phyloP scores from a whole-genome alignment of 129 eudicot species.

The Artemisia argyi region DNA sequence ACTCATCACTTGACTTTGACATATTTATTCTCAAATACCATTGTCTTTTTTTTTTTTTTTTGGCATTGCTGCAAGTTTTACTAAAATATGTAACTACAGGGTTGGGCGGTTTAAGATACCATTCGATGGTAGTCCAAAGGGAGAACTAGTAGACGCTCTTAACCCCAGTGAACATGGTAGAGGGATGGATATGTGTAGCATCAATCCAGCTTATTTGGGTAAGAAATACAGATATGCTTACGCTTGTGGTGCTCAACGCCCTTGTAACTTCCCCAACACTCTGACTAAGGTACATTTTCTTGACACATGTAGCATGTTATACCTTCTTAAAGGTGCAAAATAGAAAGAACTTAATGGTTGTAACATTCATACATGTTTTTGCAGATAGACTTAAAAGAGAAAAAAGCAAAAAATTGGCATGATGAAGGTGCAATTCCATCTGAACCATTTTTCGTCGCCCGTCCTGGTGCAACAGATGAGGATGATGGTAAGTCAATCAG shows the following conservation, averaged over 20 bases:
- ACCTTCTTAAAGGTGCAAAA: neutral
- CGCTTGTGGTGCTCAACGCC: conserved; percentile 91
- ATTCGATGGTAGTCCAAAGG: conserved; percentile 78
- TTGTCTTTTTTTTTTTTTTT: neutral
- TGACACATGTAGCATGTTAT: neutral
- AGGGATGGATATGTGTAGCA: conserved; percentile 98
- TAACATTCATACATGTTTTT: conserved; percentile 6
- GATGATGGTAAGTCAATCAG: conserved; percentile 68
- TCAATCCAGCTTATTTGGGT: conserved; percentile 80
- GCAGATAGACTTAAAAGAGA: conserved; percentile 73
- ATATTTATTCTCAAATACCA: neutral
- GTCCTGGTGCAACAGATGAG: conserved; percentile 88
- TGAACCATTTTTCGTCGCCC: conserved; percentile 88
- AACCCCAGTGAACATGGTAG: conserved; percentile 89
- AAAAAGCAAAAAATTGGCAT: conserved; percentile 81
- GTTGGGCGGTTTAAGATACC: conserved; percentile 95
- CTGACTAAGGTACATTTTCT: conserved; percentile 72
- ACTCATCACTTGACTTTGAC: conserved; percentile 1
- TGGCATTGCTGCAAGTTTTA: neutral
- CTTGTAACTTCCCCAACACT: conserved; percentile 96
- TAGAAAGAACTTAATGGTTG: neutral
- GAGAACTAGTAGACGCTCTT: conserved; percentile 75
- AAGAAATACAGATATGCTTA: conserved; percentile 87
- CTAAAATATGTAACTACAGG: conserved; percentile 31
- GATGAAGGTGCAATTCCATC: conserved; percentile 91